Base-by-base conservation (phyloP, 2,329 filamentous ascomycete genomes). In the Pseudogymnoascus sp. region DNA sequence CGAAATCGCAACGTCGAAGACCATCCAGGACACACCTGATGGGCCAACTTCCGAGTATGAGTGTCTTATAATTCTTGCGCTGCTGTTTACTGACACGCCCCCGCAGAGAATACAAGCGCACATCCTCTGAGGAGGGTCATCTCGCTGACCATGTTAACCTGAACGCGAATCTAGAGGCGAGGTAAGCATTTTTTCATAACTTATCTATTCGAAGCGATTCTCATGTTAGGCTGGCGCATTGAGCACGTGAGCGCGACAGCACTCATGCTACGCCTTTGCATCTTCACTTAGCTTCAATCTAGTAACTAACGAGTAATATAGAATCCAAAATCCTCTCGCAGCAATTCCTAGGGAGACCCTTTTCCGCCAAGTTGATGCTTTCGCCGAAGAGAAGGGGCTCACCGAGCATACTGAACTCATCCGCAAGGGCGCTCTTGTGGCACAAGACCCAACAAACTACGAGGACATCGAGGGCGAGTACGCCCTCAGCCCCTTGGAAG, bases 351-450 rank as follows among this genome's bases (percentile, higher is more conserved):
- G 70, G 64, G 78, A 75, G 61, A 73, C 76, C 69, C 78, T 85
- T 11, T 74, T 84, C 63, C 70, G 72, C 53, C 76, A 84, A 61
- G 85, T 85, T 50, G 78, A 84, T 62, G 77, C 76, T n/a, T 89
- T 88, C 69, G 86, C 84, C 37, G 76, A 77, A 8, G 75, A 80
- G 46, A 82, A 88, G 67, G 79, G 79, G 25, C 78, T 91, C 37
- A 73, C 76, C 3, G 82, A 86, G 63, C 80, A 87, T 66, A 74
- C 83, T 6, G 74, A 76, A 3, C 71, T 87, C n/a, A 78, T 91
- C 63, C 79, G 82, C 61, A 87, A 86, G 67, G 89, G 88, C 36
- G 89, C 89, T 4, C 79, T 92, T 11, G 82, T 91, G 14, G 89
- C 89, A 2, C 89, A 90, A 73, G 84, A 87, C 67, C 88, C 88